Conservation (phyloP, 441 rosid genomes). For the Gossypium lobatum region DNA sequence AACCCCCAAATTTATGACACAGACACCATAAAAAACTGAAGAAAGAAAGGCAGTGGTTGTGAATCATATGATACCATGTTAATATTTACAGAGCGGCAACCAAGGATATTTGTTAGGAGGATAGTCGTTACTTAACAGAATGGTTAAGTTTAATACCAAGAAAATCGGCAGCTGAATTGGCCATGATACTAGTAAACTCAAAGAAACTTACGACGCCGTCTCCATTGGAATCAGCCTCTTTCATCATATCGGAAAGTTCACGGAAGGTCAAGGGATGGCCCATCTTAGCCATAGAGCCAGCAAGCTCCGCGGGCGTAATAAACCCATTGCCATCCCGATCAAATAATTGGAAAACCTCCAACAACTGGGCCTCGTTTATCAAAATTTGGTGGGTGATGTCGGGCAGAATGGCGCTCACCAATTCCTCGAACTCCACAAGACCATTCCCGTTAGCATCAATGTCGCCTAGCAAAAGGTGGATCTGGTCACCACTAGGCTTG, state of each 20-base stretch:
- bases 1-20: no score
- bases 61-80: no score
- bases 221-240: slow-evolving; percentile 54
- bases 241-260: slow-evolving; percentile 58
- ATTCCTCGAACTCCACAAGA: slow-evolving; percentile 52
- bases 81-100: no score
- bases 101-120: no score
- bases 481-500: slow-evolving; percentile 51
- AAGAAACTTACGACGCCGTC: slow-evolving; percentile 57
- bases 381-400: slow-evolving; percentile 41
- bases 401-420: slow-evolving; percentile 43
- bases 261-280: slow-evolving; percentile 57
- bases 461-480: slow-evolving; percentile 34
- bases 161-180: slow-evolving; percentile 76
- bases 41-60: no score
- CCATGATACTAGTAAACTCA: slow-evolving; percentile 53
- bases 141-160: slow-evolving; percentile 41
- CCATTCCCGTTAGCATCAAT: slow-evolving; percentile 58
- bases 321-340: slow-evolving; percentile 60
- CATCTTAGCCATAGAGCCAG: slow-evolving; percentile 62
- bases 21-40: no score
- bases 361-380: slow-evolving; percentile 44
- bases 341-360: slow-evolving; percentile 49
- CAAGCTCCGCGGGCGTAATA: slow-evolving; percentile 53
- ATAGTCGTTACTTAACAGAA: not conserved